Evolutionary conservation across 192 early-diverging fungal species (phyloP).

Genomic region (Rhizoclosmatium globosum): DNA sequence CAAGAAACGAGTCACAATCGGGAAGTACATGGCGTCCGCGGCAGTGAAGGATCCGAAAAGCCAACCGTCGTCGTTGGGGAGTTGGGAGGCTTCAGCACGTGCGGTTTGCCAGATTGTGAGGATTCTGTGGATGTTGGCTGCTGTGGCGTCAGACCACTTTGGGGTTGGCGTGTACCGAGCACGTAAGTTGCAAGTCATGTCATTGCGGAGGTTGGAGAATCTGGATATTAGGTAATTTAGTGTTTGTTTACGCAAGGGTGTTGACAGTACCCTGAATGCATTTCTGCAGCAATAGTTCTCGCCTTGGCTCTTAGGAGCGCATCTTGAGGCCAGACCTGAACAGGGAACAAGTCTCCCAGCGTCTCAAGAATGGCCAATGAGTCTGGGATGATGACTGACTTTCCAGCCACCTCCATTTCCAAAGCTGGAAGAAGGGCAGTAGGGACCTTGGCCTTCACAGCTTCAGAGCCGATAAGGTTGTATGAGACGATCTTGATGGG

Average conservation of each 20-base stretch:
- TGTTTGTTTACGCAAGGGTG: not conserved
- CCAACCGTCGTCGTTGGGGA: slow-evolving; percentile 20
- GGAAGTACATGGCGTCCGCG: slow-evolving; percentile 34
- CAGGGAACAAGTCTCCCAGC: slow-evolving; percentile 16
- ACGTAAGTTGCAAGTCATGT: slow-evolving; percentile 28
- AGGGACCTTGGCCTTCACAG: not conserved
- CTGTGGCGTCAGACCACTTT: slow-evolving; percentile 5
- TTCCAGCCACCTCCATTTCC: not conserved
- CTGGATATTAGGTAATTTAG: not conserved
- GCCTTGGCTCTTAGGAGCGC: not conserved
- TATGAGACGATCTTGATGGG: not conserved
- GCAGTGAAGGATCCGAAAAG: slow-evolving; percentile 17
- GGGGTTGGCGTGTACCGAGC: not conserved
- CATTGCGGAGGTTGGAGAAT: not conserved
- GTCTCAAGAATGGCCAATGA: slow-evolving; percentile 30
- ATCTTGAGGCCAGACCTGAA: slow-evolving; percentile 4
- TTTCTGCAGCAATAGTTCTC: slow-evolving; percentile 11
- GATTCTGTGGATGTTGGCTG: slow-evolving; percentile 3
- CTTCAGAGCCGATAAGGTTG: not conserved
- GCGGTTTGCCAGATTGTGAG: not conserved
- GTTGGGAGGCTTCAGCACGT: not conserved
- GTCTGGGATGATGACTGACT: slow-evolving; percentile 3
- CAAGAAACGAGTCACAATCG: slow-evolving; percentile 20
- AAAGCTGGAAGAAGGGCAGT: slow-evolving; percentile 16
- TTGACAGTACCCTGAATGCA: slow-evolving; percentile 8